Conservation (phyloP, 2,329 filamentous ascomycete genomes). For the Alternaria longipes region DNA sequence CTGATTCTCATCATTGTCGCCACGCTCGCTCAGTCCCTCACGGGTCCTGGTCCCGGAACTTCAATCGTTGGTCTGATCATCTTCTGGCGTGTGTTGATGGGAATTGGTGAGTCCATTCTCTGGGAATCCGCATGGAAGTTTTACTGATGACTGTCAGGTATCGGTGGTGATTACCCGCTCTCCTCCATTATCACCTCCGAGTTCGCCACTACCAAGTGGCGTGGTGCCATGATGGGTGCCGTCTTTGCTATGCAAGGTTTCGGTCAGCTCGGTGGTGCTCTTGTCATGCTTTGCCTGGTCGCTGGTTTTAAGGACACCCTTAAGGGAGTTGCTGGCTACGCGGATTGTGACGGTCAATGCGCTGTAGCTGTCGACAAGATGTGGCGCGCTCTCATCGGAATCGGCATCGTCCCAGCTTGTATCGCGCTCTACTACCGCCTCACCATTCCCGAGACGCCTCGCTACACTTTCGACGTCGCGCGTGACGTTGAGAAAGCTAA, state of each 20-base stretch:
- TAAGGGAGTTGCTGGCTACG: conserved; percentile 27
- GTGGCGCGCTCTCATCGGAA: conserved; percentile 54
- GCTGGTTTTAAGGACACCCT: conserved; percentile 45
- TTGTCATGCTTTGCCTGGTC: conserved; percentile 47
- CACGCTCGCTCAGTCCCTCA: conserved; percentile 50
- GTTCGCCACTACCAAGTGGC: conserved; percentile 54
- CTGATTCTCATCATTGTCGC: conserved; percentile 53
- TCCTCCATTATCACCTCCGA: conserved; percentile 81
- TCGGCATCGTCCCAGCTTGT: conserved; percentile 54
- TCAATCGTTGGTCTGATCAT: conserved; percentile 51
- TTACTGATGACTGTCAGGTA: conserved; percentile 36
- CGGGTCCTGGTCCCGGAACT: conserved; percentile 46
- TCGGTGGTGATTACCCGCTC: conserved; percentile 80
- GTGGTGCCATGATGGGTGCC: conserved; percentile 55
- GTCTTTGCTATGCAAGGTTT: conserved; percentile 57
- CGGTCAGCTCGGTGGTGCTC: conserved; percentile 52
- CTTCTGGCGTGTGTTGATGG: conserved; percentile 55
- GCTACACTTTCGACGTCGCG: conserved; percentile 55
- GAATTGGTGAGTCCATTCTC: conserved; percentile 40
- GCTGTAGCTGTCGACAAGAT: conserved; percentile 51
- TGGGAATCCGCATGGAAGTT: conserved; percentile 48
- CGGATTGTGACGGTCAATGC: conserved; percentile 42
- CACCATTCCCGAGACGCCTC: conserved; percentile 54
- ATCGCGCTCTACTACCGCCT: conserved; percentile 55
- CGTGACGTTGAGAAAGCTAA: conserved; percentile 62